These are phyloP conservation scores for Simmondsia chinensis DNA, from an alignment of 148 eudicot genomes.

Conservation along the genomic window DNA sequence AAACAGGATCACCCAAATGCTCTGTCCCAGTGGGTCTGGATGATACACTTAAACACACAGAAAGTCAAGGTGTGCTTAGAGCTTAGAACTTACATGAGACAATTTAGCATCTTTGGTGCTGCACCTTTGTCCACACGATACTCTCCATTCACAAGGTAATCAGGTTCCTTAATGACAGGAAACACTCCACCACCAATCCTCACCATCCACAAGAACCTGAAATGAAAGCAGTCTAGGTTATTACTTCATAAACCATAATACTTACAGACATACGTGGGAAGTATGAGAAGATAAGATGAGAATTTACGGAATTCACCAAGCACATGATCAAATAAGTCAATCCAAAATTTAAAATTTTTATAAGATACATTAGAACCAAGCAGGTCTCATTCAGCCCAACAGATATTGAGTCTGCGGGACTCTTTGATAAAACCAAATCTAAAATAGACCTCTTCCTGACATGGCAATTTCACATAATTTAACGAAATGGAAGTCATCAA, in stretches of 20 bases:
- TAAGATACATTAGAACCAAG: too few relatives aligned
- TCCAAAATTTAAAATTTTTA: too few relatives aligned
- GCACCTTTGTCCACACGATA: slow-evolving; percentile 99
- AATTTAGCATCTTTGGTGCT: slow-evolving; percentile 95
- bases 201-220: slow-evolving; percentile 98
- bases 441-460: background rate
- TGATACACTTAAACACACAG: too few relatives aligned
- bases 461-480: background rate
- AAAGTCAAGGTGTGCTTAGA: too few relatives aligned
- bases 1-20: background rate
- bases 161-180: slow-evolving; percentile 96
- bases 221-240: background rate
- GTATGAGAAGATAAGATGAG: too few relatives aligned
- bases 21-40: background rate
- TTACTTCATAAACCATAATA: too few relatives aligned
- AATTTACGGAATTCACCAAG: too few relatives aligned
- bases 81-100: slow-evolving; percentile 86
- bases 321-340: too few relatives aligned
- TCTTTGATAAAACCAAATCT: too few relatives aligned
- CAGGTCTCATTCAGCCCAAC: background rate
- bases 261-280: too few relatives aligned
- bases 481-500: background rate
- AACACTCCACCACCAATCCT: slow-evolving; percentile 98
- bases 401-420: background rate
- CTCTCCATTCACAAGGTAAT: slow-evolving; percentile 97